Evolutionary conservation across 176 grass and related monocot species (phyloP), one percentile per base, ranked within the genome.

Genomic region (Thalia dealbata): DNA sequence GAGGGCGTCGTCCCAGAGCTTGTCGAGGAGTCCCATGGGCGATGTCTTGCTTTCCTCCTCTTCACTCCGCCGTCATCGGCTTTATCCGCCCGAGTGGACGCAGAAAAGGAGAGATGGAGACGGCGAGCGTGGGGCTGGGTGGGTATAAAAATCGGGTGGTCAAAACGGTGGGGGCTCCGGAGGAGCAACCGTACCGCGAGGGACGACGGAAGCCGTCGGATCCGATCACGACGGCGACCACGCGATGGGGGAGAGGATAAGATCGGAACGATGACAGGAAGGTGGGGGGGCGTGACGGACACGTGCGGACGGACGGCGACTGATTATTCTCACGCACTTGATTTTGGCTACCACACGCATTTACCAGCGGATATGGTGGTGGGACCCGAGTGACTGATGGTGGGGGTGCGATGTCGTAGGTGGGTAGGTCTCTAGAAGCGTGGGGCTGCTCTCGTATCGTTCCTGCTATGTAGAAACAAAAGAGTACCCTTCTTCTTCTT

Each of bases 1-100:
- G n/a, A 73, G 13, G 48, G 70, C 52, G 46, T 72, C 70, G 70
- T 72, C 70, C 70, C 70, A 72, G 24, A 72, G 70, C 70, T 72
- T 72, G 70, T 72, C 70, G 70, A 72, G 70, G 48, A 72, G 70
- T 3, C 70, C 45, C 70, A 72, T 72, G 54, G 54, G 52, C 15
- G 19, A 56, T 18, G 52, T 18, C n/a, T n/a, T n/a, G n/a, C n/a
- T n/a, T 56, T 21, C 52, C 18, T 56, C 45, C 11, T 38, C 32
- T 4, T 38, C 4, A 38, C 32, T 38, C 11, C 45, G 7, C 1
- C 4, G 21, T 19, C 54, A 3, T 58, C 54, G 4, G 54, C 54
- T 58, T 58, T 58, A 58, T 58, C 54, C 54, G 22, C 54, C 22
- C 6, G 18, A 58, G 16, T 38, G 3, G 32, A 38, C 32, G 3